Evolutionary conservation across 176 grass and related monocot species (phyloP).

Genomic region (Oryza officinalis): DNA sequence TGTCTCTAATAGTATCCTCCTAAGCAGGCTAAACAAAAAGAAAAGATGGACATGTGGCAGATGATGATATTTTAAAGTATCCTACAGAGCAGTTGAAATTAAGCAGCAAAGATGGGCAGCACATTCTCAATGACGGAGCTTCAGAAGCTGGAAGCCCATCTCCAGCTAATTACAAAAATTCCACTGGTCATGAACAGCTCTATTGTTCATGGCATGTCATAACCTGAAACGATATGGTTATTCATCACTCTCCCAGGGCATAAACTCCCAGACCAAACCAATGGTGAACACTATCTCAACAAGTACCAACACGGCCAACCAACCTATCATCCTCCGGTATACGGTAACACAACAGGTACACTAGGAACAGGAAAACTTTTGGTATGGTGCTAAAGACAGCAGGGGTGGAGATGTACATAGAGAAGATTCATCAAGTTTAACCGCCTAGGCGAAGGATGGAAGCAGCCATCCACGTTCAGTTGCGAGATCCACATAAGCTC

Average conservation of each 20-base stretch:
- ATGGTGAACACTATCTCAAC: constrained; percentile 37
- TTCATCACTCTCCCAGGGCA: constrained; percentile 37
- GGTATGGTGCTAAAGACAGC: constrained; percentile 48
- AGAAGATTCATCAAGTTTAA: constrained; percentile 10
- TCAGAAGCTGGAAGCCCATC: background rate
- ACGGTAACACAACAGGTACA: constrained; percentile 26
- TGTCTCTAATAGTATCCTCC: background rate
- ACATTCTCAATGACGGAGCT: background rate
- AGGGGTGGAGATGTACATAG: constrained; percentile 50
- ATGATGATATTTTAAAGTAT: background rate
- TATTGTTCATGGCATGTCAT: constrained; percentile 7
- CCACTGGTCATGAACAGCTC: background rate
- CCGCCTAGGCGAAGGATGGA: constrained; percentile 10
- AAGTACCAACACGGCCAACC: constrained; percentile 31
- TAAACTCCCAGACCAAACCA: constrained; percentile 36
- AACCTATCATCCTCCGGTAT: constrained; percentile 50
- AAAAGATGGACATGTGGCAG: background rate
- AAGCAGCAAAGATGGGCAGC: background rate
- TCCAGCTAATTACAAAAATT: constrained; percentile 37
- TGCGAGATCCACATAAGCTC: constrained; percentile 52
- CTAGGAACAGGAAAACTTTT: constrained; percentile 47
- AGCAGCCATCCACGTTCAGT: constrained; percentile 61
- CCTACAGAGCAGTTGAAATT: background rate
- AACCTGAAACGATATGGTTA: constrained; percentile 38
- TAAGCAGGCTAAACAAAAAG: background rate